Evolutionary conservation across 768 basidiomycete genomes (phyloP).

Genomic region (Cystobasidium tubakii): DNA sequence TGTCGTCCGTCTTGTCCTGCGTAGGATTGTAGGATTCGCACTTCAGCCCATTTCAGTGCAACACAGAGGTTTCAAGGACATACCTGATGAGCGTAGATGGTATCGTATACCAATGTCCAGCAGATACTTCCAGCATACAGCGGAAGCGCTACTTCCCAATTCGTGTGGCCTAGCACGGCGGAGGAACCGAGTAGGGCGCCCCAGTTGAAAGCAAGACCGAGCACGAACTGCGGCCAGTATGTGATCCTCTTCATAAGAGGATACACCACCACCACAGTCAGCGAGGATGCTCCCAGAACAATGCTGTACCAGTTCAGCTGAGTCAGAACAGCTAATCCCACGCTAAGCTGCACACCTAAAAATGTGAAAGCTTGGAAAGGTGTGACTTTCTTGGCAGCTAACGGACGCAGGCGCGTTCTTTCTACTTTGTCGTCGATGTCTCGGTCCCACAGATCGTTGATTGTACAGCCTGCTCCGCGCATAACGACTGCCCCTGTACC

Average conservation of each 20-base stretch:
- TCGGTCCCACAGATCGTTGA: slow-evolving; percentile 98
- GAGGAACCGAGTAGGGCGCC: slow-evolving; percentile 94
- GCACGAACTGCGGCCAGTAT: slow-evolving; percentile 91
- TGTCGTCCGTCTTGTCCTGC: slow-evolving; percentile 88
- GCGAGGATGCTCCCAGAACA: slow-evolving; percentile 79
- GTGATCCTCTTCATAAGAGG: slow-evolving; percentile 97
- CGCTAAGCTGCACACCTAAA: slow-evolving; percentile 71
- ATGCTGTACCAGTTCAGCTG: slow-evolving; percentile 97
- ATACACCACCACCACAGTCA: slow-evolving; percentile 79
- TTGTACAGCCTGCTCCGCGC: slow-evolving; percentile 96
- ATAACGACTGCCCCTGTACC: slow-evolving; percentile 86
- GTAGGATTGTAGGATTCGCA: too few relatives aligned
- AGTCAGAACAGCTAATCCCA: slow-evolving; percentile 74
- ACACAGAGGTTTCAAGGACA: slow-evolving; percentile 30
- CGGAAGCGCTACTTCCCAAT: slow-evolving; percentile 77
- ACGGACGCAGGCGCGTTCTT: slow-evolving; percentile 77
- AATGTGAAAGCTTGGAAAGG: slow-evolving; percentile 70
- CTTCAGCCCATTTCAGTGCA: too few relatives aligned
- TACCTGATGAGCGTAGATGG: slow-evolving; percentile 95
- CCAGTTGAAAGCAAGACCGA: slow-evolving; percentile 96
- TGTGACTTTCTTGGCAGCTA: slow-evolving; percentile 76
- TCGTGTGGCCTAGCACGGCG: slow-evolving; percentile 70
- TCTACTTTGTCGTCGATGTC: slow-evolving; percentile 90
- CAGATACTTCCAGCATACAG: slow-evolving; percentile 81
- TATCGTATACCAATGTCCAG: slow-evolving; percentile 97